These are phyloP conservation scores for Dactylellina parvicollis DNA, from an alignment of 2,329 filamentous ascomycete species.

Conservation along the genomic window DNA sequence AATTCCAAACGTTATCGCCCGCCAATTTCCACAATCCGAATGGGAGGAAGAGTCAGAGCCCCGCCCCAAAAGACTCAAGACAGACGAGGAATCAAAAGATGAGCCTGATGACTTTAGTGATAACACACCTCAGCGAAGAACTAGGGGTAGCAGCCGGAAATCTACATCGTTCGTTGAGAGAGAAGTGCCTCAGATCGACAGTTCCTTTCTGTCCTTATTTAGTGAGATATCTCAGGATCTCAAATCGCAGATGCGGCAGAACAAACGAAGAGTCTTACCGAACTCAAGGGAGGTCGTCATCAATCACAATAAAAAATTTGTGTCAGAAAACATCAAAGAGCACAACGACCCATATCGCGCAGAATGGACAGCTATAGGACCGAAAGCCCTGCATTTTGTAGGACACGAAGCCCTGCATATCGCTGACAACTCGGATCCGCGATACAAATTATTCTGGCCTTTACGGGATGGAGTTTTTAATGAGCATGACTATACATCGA, in stretches of 20 bases:
- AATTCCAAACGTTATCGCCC: constrained; percentile 89
- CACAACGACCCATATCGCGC: constrained; percentile 95
- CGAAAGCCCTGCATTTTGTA: constrained; percentile 80
- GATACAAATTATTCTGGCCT: constrained; percentile 94
- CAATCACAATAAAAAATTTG: constrained; percentile 88
- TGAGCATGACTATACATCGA: constrained; percentile 83
- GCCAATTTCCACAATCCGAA: constrained; percentile 79
- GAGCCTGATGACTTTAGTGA: constrained; percentile 60
- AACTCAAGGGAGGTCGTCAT: constrained; percentile 96
- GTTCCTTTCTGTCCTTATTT: constrained; percentile 72
- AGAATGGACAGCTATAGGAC: constrained; percentile 89
- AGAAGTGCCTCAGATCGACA: constrained; percentile 62
- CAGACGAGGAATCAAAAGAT: constrained; percentile 69
- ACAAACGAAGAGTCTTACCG: constrained; percentile 94
- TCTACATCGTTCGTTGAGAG: constrained; percentile 52
- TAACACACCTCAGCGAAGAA: constrained; percentile 59
- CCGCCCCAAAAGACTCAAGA: constrained; percentile 72
- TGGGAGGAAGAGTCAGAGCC: constrained; percentile 85
- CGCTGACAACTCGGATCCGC: constrained; percentile 85
- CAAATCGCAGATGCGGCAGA: constrained; percentile 87
- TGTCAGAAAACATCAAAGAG: constrained; percentile 86
- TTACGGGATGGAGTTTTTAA: constrained; percentile 87
- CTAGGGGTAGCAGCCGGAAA: constrained; percentile 53
- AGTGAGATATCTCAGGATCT: constrained; percentile 84
- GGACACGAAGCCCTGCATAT: constrained; percentile 85